A percentile compares a stretch with the other conserved stretches of the same genome.
Conservation (phyloP, 2,329 filamentous ascomycete species). For the Penicillium sumatraense region DNA sequence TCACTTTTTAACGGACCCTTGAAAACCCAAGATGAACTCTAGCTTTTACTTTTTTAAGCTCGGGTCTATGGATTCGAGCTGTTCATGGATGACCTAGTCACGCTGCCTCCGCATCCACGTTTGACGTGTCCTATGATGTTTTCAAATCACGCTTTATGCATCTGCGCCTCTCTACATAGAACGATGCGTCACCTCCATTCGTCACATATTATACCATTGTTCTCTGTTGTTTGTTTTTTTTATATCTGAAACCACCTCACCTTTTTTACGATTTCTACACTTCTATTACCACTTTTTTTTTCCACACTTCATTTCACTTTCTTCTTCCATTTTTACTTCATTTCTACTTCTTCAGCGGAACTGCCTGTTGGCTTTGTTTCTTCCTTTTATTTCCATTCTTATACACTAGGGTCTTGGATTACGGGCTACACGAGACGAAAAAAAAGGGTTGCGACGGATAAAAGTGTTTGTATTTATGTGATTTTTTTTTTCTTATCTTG, state of each 20-base stretch:
- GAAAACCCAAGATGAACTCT: neutral
- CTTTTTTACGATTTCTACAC: constrained; percentile 26
- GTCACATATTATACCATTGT: constrained; percentile 24
- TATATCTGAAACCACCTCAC: too few relatives aligned
- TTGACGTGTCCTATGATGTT: constrained; percentile 31
- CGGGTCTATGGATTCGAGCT: constrained; percentile 11
- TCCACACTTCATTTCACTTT: neutral
- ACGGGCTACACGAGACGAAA: neutral
- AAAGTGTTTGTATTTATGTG: constrained; percentile 15
- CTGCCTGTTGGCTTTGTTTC: constrained; percentile 4
- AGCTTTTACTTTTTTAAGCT: neutral
- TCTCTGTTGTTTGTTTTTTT: constrained; percentile 9
- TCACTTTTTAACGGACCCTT: neutral
- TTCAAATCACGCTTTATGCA: constrained; percentile 27
- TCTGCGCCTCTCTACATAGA: constrained; percentile 33
- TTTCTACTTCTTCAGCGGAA: constrained; percentile 10
- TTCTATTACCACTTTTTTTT: constrained; percentile 4
- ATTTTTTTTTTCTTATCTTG: neutral
- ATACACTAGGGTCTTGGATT: neutral
- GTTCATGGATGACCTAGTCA: constrained; percentile 25
- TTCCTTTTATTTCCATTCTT: constrained; percentile 9
- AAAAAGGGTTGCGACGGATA: constrained; percentile 13
- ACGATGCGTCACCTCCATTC: constrained; percentile 20
- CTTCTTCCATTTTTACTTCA: neutral
- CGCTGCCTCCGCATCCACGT: constrained; percentile 30